Evolutionary conservation across 495 filamentous ascomycete genomes (phyloP).

Genomic region (Letharia lupina): DNA sequence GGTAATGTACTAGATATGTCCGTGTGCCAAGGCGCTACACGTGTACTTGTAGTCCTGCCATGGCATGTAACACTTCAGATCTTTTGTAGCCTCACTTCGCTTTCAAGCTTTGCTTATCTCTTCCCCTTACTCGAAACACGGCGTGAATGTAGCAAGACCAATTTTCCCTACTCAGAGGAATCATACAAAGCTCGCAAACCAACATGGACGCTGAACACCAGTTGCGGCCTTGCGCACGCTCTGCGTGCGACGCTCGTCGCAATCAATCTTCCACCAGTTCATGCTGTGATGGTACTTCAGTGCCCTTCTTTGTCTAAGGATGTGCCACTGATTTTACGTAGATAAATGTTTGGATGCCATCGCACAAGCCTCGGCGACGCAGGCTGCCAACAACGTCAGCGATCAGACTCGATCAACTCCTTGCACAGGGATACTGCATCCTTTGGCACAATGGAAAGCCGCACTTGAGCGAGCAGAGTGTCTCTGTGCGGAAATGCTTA

Average conservation of each 20-base stretch:
- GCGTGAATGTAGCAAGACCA: no score
- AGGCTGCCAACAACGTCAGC: neutral
- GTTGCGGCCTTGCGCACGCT: neutral
- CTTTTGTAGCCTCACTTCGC: no score
- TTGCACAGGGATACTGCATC: neutral
- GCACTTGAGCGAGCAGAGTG: constrained; percentile 6
- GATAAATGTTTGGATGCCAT: neutral
- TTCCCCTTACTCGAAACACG: no score
- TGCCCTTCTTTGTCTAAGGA: no score
- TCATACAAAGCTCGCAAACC: no score
- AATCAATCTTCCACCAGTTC: constrained; percentile 1
- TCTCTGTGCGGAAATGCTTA: constrained; percentile 5
- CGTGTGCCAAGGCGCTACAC: no score
- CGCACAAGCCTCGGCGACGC: neutral
- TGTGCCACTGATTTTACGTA: neutral
- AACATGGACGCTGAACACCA: neutral
- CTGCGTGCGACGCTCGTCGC: constrained; percentile 4
- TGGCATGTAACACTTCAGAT: no score
- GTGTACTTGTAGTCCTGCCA: no score
- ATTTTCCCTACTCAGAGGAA: no score
- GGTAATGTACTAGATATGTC: no score
- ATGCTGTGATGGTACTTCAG: constrained; percentile 7
- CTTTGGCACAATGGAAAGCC: constrained; percentile 8
- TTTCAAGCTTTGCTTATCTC: no score
- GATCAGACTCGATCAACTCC: neutral